Conservation (phyloP, 2,329 filamentous ascomycete genomes). For the Aspergillus sclerotialis region DNA sequence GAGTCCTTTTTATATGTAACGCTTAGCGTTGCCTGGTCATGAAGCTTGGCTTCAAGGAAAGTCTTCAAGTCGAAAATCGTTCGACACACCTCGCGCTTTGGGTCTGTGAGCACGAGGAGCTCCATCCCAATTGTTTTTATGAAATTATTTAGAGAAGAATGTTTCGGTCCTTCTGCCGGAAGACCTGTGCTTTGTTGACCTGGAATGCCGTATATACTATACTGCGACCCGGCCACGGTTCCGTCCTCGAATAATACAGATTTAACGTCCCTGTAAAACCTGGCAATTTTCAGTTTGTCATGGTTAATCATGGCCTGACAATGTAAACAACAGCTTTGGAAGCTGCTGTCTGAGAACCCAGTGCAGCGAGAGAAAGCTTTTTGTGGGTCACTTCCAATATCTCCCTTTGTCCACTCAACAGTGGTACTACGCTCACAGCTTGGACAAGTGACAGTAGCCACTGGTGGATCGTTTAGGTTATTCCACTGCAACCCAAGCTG, state of each 20-base stretch:
- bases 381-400: slow-evolving; percentile 10
- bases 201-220: not conserved
- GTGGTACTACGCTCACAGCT: slow-evolving; percentile 37
- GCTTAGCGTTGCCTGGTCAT: not conserved
- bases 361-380: slow-evolving; percentile 12
- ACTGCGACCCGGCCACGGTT: slow-evolving; percentile 45
- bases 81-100: not conserved
- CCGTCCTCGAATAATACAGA: slow-evolving; percentile 50
- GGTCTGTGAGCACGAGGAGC: not conserved
- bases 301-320: slow-evolving; percentile 50
- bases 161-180: not conserved
- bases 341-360: slow-evolving; percentile 34
- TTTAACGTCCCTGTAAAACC: slow-evolving; percentile 51
- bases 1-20: not conserved
- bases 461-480: slow-evolving; percentile 45
- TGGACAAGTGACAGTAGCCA: slow-evolving; percentile 50
- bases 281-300: slow-evolving; percentile 52
- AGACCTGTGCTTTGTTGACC: not conserved
- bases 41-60: not conserved
- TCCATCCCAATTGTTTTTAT: not conserved
- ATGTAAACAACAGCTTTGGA: slow-evolving; percentile 44
- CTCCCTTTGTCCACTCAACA: slow-evolving; percentile 53
- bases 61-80: not conserved
- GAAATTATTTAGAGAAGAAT: not conserved
- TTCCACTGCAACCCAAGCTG: slow-evolving; percentile 51